Evolutionary conservation across 768 basidiomycete species (phyloP), one percentile per base, ranked within the genome.

Genomic region (Lactarius psammicola): DNA sequence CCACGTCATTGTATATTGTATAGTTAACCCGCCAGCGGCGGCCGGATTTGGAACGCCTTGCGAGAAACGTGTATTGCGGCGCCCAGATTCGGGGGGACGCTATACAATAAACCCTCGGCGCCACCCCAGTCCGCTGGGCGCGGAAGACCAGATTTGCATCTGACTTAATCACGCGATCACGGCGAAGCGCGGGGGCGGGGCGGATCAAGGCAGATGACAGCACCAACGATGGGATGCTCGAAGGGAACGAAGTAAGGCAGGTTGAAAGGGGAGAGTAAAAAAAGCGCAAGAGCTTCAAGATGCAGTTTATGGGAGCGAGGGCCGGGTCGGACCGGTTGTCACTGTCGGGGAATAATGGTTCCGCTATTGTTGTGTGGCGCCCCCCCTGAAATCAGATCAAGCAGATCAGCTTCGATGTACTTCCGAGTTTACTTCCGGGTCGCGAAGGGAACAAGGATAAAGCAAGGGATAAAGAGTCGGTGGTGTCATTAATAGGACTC

Each of bases 11-110:
- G 26, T 51, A 5, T 13, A 11, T 5, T 26, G 44, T 4, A 5
- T 4, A 30, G 33, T 34, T 51, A 20, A 59, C 40, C 40, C 38
- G 20, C 17, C 23, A 28, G 40, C 38, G 10, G 9, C 40, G 9
- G 15, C 53, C 55, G 13, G 20, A 60, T 65, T 49, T 30, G 44
- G 44, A 26, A 31, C 44, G 7, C 20, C 11, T 18, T 10, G 44
- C 20, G 54, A 61, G 42, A 65, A n/a, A 65, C 64, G 64, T 65
- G 59, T 38, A 40, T 13, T 56, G 40, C 26, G 18, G 18, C 44
- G 28, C 44, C 34, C 53, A 18, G 34, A 34, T 63, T 26, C 26
- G 56, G n/a, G 26, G 38, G 9, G n/a, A n/a, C n/a, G n/a, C n/a
- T 5, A 40, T 18, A 5, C n/a, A n/a, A n/a, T n/a, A n/a, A n/a